Base-by-base conservation (phyloP, 2,329 filamentous ascomycete species). In the Alternaria metachromatica region DNA sequence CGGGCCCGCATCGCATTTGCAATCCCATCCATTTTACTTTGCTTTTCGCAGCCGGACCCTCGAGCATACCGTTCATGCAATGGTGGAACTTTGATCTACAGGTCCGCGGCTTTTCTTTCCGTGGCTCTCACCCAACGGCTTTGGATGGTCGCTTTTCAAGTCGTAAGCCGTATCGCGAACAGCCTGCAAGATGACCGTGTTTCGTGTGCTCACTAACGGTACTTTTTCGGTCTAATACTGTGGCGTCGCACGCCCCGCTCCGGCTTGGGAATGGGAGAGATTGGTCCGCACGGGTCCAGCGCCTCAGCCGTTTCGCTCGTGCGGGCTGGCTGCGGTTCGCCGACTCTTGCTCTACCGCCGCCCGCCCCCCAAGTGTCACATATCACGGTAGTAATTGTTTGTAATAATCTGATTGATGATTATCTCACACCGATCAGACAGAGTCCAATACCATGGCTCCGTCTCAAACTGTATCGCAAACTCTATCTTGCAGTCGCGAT, bases 51-150 rank as follows among this genome's bases (percentile, higher is more conserved):
- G 30, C 48, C 23, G 20, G 48, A 43, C 30, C 45, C 58, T 55
- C 25, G 55, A 46, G 44, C 49, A 57, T 25, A 57, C 53, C 53
- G 58, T 61, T 61, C 58, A 33, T 15, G 53, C 58, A 50, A 45
- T 33, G 21, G 20, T 15, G 13, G 20, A 53, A 33, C 23, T 28
- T 41, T 13, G 44, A 23, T 43, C 15, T 28, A 30, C 18, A 50
- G 45, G 58, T 25, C 37, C 43, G 33, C 44, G 45, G 58, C 15
- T 7, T 2, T 18, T 8, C 15, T 15, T 21, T 49, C 58, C 53
- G 18, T 43, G 12, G 33, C 30, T 57, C 51, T 44, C 44, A 49
- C 21, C 58, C 58, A 57, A 37, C 45, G 23, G 33, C 30, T 44
- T 21, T 11, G n/a, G 6, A 3, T 12, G 3, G 11, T 41, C 56